phyloP scores from a whole-genome alignment of 2,329 filamentous ascomycete species.

The Penicillium occitanis region DNA sequence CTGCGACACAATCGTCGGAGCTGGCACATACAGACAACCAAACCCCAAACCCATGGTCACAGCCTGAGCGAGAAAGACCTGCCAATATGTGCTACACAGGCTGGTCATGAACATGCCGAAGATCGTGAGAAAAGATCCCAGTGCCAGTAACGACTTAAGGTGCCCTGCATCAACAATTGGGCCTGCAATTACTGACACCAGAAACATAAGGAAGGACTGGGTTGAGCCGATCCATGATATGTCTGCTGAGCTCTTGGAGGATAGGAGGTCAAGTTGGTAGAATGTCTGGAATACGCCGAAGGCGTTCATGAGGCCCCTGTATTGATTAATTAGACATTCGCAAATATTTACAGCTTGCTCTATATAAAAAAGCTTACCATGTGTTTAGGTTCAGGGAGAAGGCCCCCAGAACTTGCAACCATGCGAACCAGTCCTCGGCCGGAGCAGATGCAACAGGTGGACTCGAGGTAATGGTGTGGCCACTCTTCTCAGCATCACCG shows the following conservation, averaged over 20 bases:
- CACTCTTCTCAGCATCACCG: not conserved
- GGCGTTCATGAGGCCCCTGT: slow-evolving; percentile 29
- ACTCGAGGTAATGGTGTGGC: not conserved
- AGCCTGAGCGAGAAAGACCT: slow-evolving; percentile 51
- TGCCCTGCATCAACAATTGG: slow-evolving; percentile 44
- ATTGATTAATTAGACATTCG: not conserved
- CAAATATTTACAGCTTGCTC: not conserved
- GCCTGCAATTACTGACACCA: slow-evolving; percentile 44
- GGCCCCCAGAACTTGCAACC: slow-evolving; percentile 12
- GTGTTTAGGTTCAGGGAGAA: slow-evolving; percentile 11
- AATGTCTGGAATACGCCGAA: slow-evolving; percentile 50
- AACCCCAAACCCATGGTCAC: slow-evolving; percentile 43
- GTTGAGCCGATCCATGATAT: slow-evolving; percentile 50
- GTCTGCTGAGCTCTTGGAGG: slow-evolving; percentile 32
- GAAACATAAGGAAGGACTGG: slow-evolving; percentile 48
- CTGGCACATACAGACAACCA: slow-evolving; percentile 39
- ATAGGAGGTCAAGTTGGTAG: slow-evolving; percentile 38
- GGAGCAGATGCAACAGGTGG: not conserved
- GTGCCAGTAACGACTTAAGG: slow-evolving; percentile 31
- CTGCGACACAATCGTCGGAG: slow-evolving; percentile 30
- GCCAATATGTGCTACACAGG: slow-evolving; percentile 47
- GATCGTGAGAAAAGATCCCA: slow-evolving; percentile 36
- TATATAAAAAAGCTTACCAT: not conserved
- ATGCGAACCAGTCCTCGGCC: slow-evolving; percentile 6
- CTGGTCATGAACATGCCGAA: slow-evolving; percentile 51